Evolutionary conservation across 2,329 filamentous ascomycete genomes (phyloP), one percentile per base, ranked within the genome.

Genomic region (Emericellopsis atlantica): DNA sequence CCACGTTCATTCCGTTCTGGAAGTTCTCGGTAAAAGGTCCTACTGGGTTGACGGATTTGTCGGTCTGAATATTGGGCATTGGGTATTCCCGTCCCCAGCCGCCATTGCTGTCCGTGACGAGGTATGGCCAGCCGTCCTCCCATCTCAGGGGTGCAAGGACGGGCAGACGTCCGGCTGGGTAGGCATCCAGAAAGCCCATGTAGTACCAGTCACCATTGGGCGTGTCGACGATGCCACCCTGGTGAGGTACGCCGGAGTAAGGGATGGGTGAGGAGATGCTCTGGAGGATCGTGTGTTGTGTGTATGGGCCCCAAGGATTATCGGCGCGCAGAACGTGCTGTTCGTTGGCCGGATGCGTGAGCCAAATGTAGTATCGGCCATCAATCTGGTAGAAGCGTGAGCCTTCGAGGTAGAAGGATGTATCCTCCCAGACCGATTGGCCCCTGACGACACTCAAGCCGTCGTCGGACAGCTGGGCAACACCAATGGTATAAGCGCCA

Each of bases 361-460:
- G 50, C 37, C 71, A 62, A 44, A 79, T 71, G 46, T 74, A 77
- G 54, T 76, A 76, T 1, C 49, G 55, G 1, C 67, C 72, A 31
- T 74, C 64, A 40, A 62, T 65, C 44, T 76, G 70, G 51, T 79
- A 78, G 54, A 79, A 64, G 2, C 72, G 63, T 0, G 61, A 57
- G 5, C 70, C 72, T 47, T 77, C 72, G 5, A 76, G 55, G 14
- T 43, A 44, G 12, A 29, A n/a, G 14, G 16, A 16, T n/a, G 12
- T 26, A 16, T 44, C 42, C 34, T 22, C 14, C 39, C 42, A 43
- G 32, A 45, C 39, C 10, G 31, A 8, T 40, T 43, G 21, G 15
- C 4, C 34, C 3, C 58, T 60, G 12, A 66, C 62, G 40, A 70
- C 53, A 33, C 56, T 58, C 2, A 69, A 52, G 0, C 65, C 68